Conservation (phyloP, 129 eudicot genomes). For the Daucus carota region DNA sequence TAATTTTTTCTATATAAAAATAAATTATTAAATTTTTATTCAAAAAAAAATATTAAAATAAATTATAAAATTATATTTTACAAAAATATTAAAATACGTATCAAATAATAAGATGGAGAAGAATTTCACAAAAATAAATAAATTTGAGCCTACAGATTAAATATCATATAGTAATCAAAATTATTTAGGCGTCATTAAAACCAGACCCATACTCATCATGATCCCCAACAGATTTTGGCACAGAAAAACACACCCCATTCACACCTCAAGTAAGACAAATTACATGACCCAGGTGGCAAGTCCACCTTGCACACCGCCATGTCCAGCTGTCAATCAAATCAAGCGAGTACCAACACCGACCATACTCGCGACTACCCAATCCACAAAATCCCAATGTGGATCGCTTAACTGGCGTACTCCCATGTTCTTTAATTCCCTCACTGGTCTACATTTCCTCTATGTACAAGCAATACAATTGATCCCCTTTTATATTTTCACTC, state of each 20-base stretch:
- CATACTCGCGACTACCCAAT: not conserved
- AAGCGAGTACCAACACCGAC: not conserved
- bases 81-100: no score
- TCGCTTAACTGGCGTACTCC: not conserved
- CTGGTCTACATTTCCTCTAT: constrained; percentile 5
- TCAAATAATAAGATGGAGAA: no score
- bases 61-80: no score
- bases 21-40: not conserved
- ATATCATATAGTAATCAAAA: no score
- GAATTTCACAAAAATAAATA: no score
- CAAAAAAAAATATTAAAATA: no score
- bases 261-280: not conserved
- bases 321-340: not conserved
- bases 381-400: not conserved
- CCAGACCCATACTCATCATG: not conserved
- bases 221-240: not conserved
- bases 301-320: not conserved
- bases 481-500: not conserved
- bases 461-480: constrained; percentile 6
- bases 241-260: not conserved
- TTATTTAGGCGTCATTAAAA: not conserved
- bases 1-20: no score
- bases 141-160: no score
- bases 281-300: not conserved
- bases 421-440: constrained; percentile 1